Evolutionary conservation across 148 eudicot species (phyloP), one percentile per base, ranked within the genome.

Genomic region (Hydrangea macrophylla): DNA sequence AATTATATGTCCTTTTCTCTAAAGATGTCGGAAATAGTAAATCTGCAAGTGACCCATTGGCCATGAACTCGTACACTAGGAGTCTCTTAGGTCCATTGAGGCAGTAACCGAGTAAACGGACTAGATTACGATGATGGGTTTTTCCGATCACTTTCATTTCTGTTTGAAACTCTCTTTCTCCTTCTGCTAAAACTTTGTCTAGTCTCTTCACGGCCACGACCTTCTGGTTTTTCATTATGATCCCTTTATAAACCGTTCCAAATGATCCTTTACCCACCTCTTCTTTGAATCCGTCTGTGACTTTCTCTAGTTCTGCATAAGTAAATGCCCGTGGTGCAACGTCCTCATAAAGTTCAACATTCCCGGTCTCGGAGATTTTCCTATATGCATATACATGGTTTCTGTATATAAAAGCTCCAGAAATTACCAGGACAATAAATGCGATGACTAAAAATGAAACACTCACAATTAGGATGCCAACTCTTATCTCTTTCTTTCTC

Each of bases 61-160:
- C 17, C 70, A 67, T 67, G 48, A 32, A 55, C 2, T 67, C 70
- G 17, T 24, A 54, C 5, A 67, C 70, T 23, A 67, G 45, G 24
- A 67, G 51, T 5, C 50, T 55, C n/a, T 67, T 35, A 2, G 60
- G 50, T 24, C 70, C 61, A 0, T 67, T 60, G 0, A 54, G 42
- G 51, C 70, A 67, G n/a, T 67, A 67, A 2, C 70, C 70, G 11
- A 55, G 26, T 17, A 67, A 25, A 11, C 45, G 32, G 17, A 67
- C 70, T 6, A 67, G 50, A 11, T 67, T 67, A 6, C 61, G 60
- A 7, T 67, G 70, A 67, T 55, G 61, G 3, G 61, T 55, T 54
- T 59, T 39, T 3, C 61, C 70, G 13, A 67, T 67, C 15, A 26
- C 70, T 26, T 10, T 55, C 18, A 67, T 55, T 51, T 67, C 70